Evolutionary conservation across 2,329 filamentous ascomycete species (phyloP).

Genomic region (Trichoderma semiorbis): DNA sequence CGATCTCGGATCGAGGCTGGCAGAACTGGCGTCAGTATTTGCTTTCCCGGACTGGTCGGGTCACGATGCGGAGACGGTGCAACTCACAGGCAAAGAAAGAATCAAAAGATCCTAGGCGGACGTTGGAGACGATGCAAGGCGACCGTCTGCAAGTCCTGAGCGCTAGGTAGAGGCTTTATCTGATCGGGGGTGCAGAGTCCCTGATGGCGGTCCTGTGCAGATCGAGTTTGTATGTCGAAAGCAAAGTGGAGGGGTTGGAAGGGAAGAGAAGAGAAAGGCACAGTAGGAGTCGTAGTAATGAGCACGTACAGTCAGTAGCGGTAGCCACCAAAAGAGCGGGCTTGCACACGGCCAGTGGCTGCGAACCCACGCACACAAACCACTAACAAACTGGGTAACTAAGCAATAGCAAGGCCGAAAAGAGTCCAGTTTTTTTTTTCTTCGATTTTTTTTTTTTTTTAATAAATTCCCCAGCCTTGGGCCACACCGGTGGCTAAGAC

Average conservation of each 20-base stretch:
- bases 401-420: conserved; percentile 28
- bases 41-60: conserved; percentile 17
- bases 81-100: conserved; percentile 27
- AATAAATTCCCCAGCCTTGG: neutral
- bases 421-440: conserved; percentile 27
- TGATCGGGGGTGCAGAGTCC: conserved; percentile 4
- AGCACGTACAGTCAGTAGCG: neutral
- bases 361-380: conserved; percentile 7
- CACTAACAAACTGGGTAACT: neutral
- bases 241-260: conserved; percentile 17
- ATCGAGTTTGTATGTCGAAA: conserved; percentile 14
- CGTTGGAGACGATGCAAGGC: conserved; percentile 22
- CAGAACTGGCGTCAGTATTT: conserved; percentile 13
- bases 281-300: neutral
- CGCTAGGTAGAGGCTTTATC: conserved; percentile 6
- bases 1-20: conserved; percentile 26
- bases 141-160: conserved; percentile 19
- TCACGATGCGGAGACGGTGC: conserved; percentile 25
- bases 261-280: conserved; percentile 4
- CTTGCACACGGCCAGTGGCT: conserved; percentile 1
- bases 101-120: conserved; percentile 8
- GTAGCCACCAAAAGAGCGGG: conserved; percentile 8
- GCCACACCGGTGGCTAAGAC: neutral
- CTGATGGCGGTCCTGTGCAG: conserved; percentile 10
- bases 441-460: neutral